Percentiles rank a stretch among this genome's conserved stretches.
These are phyloP conservation scores for Fusarium nanum DNA, from an alignment of 2,329 filamentous ascomycete genomes.

Conservation along the genomic window DNA sequence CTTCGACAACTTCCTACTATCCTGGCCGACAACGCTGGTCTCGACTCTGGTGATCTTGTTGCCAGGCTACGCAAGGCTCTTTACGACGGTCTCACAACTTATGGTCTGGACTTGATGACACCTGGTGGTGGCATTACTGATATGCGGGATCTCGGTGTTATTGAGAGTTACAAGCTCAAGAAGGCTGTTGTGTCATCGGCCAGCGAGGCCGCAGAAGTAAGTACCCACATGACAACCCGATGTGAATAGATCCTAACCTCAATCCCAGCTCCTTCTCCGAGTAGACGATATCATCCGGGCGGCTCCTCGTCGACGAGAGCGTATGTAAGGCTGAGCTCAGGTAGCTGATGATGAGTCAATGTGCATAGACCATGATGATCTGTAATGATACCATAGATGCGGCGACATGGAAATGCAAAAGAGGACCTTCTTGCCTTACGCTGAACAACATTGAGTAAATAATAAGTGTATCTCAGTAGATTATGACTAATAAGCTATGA, in stretches of 20 bases:
- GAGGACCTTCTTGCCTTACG: constrained; percentile 43
- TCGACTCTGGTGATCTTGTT: constrained; percentile 95
- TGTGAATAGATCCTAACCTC: constrained; percentile 35
- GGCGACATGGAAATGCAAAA: constrained; percentile 48
- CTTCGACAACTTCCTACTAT: constrained; percentile 95
- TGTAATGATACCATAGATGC: constrained; percentile 56
- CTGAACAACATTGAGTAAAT: constrained; percentile 14
- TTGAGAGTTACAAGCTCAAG: constrained; percentile 99
- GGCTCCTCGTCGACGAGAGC: constrained; percentile 73
- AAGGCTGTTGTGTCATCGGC: constrained; percentile 96
- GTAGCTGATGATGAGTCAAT: constrained; percentile 40
- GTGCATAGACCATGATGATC: constrained; percentile 50
- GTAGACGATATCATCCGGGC: constrained; percentile 98
- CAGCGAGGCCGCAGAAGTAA: constrained; percentile 94
- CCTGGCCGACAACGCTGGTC: constrained; percentile 94
- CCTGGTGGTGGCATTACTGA: constrained; percentile 93
- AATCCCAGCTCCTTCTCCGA: constrained; percentile 80
- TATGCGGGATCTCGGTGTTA: constrained; percentile 94
- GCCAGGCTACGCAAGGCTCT: constrained; percentile 91
- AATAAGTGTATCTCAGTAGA: constrained; percentile 3
- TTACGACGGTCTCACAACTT: constrained; percentile 93
- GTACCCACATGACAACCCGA: constrained; percentile 44
- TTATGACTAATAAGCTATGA: neutral
- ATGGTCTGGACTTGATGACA: constrained; percentile 87
- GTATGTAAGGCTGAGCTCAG: constrained; percentile 50